These are phyloP conservation scores for Corymbia calophylla DNA, from an alignment of 441 rosid species.

Conservation along the genomic window DNA sequence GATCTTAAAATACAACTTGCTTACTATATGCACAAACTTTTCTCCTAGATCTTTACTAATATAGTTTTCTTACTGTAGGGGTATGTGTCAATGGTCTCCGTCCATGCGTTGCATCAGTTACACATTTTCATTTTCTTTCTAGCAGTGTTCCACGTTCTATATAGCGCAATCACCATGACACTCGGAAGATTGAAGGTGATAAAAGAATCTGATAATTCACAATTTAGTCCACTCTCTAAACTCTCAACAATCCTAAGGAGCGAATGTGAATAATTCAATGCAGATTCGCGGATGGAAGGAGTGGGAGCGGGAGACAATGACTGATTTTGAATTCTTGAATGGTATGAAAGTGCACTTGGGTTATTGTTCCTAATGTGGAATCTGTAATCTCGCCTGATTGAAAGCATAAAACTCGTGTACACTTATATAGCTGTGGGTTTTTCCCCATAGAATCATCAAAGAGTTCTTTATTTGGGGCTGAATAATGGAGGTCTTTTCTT, in stretches of 20 bases:
- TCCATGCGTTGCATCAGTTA: conserved; percentile 75
- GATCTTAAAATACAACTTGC: neutral
- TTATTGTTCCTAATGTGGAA: neutral
- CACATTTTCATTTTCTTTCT: conserved; percentile 90
- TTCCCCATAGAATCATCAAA: neutral
- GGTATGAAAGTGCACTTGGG: conserved; percentile 16
- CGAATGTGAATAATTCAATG: neutral
- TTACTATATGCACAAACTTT: neutral
- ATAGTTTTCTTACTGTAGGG: neutral
- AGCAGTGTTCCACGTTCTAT: conserved; percentile 83
- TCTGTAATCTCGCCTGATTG: neutral
- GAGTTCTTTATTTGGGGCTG: neutral
- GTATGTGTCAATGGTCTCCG: conserved; percentile 58
- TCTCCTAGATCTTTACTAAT: neutral
- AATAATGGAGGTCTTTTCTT: conserved; percentile 27
- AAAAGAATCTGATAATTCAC: neutral
- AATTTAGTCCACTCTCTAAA: neutral
- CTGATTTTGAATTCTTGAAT: conserved; percentile 36
- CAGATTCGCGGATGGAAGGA: conserved; percentile 91
- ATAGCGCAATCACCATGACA: conserved; percentile 71
- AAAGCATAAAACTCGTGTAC: neutral
- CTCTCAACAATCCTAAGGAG: neutral
- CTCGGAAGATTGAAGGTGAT: conserved; percentile 86
- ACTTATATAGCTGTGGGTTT: neutral
- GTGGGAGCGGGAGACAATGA: conserved; percentile 51